Evolutionary conservation across 768 basidiomycete genomes (phyloP).

Genomic region (Cyclocybe cylindracea): DNA sequence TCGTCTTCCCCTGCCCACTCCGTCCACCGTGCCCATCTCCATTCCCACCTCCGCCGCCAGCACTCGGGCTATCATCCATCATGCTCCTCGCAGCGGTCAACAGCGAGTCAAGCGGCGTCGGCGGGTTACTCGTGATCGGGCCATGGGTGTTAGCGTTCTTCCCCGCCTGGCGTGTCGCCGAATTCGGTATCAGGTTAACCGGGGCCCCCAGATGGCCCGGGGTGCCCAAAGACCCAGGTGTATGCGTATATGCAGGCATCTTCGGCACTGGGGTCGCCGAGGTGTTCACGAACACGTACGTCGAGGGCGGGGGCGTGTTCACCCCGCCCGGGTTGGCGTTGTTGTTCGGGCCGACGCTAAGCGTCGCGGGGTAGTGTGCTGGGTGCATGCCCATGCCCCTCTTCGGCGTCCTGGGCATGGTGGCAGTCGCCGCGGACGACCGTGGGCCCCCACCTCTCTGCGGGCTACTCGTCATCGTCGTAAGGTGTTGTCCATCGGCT

Average conservation of each 20-base stretch:
- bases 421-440: constrained; percentile 8
- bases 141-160: neutral
- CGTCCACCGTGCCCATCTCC: constrained; percentile 9
- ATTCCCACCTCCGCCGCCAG: constrained; percentile 7
- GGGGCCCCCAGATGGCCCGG: neutral
- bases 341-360: neutral
- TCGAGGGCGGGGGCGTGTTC: neutral
- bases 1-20: constrained; percentile 11
- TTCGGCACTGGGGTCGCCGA: neutral
- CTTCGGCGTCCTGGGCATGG: constrained; percentile 21
- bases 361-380: neutral
- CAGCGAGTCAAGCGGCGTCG: constrained; percentile 56
- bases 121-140: constrained; percentile 18
- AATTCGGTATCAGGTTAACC: too few species aligned
- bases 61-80: constrained; percentile 33
- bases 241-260: neutral
- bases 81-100: constrained; percentile 57
- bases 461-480: constrained; percentile 4
- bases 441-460: constrained; percentile 15
- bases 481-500: constrained; percentile 3
- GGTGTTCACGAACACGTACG: constrained; percentile 4
- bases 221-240: neutral
- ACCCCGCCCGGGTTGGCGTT: constrained; percentile 6
- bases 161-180: too few species aligned
- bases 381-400: constrained; percentile 2